These are phyloP conservation scores for Elsinoe arachidis DNA, from an alignment of 2,329 filamentous ascomycete genomes.

Conservation along the genomic window DNA sequence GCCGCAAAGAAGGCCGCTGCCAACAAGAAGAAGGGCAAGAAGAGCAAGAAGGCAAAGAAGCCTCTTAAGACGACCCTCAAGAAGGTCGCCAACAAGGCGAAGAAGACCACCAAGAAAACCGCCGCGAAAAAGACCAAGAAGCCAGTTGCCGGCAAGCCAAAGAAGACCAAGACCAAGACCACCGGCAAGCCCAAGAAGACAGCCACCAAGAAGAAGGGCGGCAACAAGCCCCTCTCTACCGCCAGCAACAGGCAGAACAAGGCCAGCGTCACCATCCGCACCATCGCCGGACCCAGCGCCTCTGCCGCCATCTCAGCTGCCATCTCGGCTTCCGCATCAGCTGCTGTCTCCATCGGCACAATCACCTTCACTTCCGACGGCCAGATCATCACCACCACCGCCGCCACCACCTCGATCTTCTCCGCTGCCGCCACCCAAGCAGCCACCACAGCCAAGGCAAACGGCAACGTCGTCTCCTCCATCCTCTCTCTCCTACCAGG, in stretches of 20 bases:
- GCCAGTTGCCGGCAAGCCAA: background rate
- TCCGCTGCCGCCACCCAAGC: no score
- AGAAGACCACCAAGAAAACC: background rate
- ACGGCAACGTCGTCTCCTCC: background rate
- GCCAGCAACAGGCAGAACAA: background rate
- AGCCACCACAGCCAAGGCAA: background rate
- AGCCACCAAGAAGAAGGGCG: background rate
- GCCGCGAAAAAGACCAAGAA: background rate
- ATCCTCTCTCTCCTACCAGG: background rate
- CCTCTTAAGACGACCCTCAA: background rate
- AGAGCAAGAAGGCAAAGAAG: background rate
- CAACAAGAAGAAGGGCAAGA: background rate
- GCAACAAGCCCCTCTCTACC: background rate
- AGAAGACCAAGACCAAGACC: conserved; percentile 6
- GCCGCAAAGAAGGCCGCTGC: background rate
- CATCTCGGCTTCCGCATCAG: background rate
- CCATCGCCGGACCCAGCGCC: background rate
- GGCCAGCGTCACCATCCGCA: background rate
- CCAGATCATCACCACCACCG: background rate
- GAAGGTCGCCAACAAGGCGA: background rate
- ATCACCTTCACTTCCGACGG: background rate
- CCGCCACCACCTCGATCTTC: background rate
- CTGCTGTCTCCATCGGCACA: background rate
- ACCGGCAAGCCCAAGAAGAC: background rate
- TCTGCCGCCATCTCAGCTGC: background rate